Conservation (phyloP, 1,284 basidiomycete genomes). For the Heterobasidion occidentale region DNA sequence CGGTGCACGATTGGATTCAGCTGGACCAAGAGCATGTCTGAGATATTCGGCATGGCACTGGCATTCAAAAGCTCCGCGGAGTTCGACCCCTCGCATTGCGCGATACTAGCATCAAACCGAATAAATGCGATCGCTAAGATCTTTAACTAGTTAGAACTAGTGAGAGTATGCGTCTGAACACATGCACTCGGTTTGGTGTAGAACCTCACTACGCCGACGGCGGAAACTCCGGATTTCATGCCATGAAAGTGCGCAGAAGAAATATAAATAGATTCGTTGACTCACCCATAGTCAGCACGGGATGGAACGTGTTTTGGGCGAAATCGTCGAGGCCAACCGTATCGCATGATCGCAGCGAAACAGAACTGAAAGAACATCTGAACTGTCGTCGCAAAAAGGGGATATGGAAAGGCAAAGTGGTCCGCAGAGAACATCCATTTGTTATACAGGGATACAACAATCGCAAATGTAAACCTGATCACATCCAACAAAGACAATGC, state of each 20-base stretch:
- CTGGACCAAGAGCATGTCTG: too few relatives aligned
- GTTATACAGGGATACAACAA: constrained; percentile 76
- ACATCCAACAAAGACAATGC: neutral
- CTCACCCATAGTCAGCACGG: constrained; percentile 74
- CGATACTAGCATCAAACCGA: too few relatives aligned
- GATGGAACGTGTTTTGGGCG: constrained; percentile 63
- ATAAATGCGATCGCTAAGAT: too few relatives aligned
- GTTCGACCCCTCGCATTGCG: too few relatives aligned
- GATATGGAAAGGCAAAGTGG: constrained; percentile 85
- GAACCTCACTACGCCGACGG: neutral
- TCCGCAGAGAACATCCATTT: constrained; percentile 95
- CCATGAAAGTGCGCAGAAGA: too few relatives aligned
- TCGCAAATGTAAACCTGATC: constrained; percentile 67
- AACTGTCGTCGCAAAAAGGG: constrained; percentile 86
- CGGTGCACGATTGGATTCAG: too few relatives aligned
- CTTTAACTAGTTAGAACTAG: too few relatives aligned
- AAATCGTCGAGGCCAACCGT: constrained; percentile 57
- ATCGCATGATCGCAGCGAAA: constrained; percentile 64
- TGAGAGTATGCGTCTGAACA: too few relatives aligned
- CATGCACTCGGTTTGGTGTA: too few relatives aligned
- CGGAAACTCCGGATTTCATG: neutral
- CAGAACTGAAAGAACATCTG: constrained; percentile 94
- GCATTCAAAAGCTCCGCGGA: too few relatives aligned
- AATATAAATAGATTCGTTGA: constrained; percentile 10
- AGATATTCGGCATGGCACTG: too few relatives aligned